These are phyloP conservation scores for Talaromyces sp. DNA, from an alignment of 2,329 filamentous ascomycete species.

Conservation along the genomic window DNA sequence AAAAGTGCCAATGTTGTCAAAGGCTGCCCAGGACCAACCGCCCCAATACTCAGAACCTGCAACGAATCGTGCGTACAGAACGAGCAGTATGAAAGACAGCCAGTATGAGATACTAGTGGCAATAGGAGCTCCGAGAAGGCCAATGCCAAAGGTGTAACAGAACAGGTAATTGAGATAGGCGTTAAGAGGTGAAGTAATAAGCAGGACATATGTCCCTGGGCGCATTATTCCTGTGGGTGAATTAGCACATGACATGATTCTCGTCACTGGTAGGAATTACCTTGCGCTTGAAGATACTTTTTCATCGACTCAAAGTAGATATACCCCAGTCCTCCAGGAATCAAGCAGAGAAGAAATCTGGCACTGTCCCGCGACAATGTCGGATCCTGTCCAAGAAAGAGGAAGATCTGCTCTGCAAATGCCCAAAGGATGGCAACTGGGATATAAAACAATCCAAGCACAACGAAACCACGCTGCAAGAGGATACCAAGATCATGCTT, in stretches of 20 bases:
- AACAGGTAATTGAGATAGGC: slow-evolving; percentile 61
- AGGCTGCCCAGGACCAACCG: slow-evolving; percentile 60
- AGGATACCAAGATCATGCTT: slow-evolving; percentile 74
- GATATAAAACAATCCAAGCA: slow-evolving; percentile 67
- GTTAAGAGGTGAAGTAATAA: slow-evolving; percentile 58
- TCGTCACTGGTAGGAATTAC: slow-evolving; percentile 21
- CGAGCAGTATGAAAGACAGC: slow-evolving; percentile 71
- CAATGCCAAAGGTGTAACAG: slow-evolving; percentile 65
- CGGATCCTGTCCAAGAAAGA: slow-evolving; percentile 68
- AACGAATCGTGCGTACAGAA: slow-evolving; percentile 67
- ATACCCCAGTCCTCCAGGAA: slow-evolving; percentile 78
- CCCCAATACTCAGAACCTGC: slow-evolving; percentile 74
- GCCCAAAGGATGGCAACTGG: slow-evolving; percentile 70
- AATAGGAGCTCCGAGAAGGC: slow-evolving; percentile 72
- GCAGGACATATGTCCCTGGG: slow-evolving; percentile 58
- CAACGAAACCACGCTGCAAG: slow-evolving; percentile 69
- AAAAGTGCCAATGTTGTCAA: slow-evolving; percentile 66
- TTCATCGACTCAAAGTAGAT: slow-evolving; percentile 79
- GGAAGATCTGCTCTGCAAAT: slow-evolving; percentile 69
- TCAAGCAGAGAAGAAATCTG: slow-evolving; percentile 65
- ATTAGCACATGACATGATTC: background rate
- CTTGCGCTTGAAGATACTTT: slow-evolving; percentile 55
- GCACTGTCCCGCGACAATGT: slow-evolving; percentile 70
- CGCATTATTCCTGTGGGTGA: slow-evolving; percentile 53
- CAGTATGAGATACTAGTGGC: slow-evolving; percentile 84